phyloP scores from a whole-genome alignment of 2,329 filamentous ascomycete species.

The Thyridium curvatum region DNA sequence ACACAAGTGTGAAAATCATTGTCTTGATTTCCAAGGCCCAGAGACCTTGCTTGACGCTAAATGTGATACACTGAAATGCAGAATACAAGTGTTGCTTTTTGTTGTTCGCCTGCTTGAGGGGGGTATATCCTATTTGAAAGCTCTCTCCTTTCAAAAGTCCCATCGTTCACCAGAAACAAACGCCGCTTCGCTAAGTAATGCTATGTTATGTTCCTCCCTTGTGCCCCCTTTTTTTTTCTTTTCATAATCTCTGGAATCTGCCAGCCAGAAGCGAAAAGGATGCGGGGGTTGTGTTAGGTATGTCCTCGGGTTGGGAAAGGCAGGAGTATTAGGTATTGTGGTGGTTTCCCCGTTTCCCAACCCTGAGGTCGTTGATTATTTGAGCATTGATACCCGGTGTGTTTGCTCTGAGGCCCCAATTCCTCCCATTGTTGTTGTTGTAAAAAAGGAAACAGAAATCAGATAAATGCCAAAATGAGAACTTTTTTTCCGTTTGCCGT shows the following conservation, averaged over 20 bases:
- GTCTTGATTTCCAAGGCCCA: neutral
- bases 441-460: too few relatives aligned
- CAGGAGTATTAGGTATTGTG: too few relatives aligned
- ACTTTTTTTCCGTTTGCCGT: too few relatives aligned
- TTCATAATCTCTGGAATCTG: conserved; percentile 13
- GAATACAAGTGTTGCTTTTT: neutral
- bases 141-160: conserved; percentile 1
- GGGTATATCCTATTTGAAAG: too few relatives aligned
- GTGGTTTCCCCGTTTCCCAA: neutral
- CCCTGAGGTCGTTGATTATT: neutral
- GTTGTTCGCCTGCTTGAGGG: neutral
- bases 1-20: too few relatives aligned
- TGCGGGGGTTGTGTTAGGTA: neutral
- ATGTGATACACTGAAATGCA: neutral
- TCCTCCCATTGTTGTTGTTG: conserved; percentile 3
- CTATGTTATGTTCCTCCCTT: too few relatives aligned
- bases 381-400: neutral
- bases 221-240: conserved; percentile 2
- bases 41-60: too few relatives aligned
- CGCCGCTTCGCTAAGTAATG: conserved; percentile 15
- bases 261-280: conserved; percentile 16
- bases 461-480: too few relatives aligned
- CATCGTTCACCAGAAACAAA: conserved; percentile 38
- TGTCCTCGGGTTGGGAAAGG: too few relatives aligned
- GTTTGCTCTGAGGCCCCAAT: conserved; percentile 26